Percentiles rank a stretch among this genome's conserved stretches.
Evolutionary conservation across 306 rosid species (phyloP).

Genomic region (Acacia crassicarpa): DNA sequence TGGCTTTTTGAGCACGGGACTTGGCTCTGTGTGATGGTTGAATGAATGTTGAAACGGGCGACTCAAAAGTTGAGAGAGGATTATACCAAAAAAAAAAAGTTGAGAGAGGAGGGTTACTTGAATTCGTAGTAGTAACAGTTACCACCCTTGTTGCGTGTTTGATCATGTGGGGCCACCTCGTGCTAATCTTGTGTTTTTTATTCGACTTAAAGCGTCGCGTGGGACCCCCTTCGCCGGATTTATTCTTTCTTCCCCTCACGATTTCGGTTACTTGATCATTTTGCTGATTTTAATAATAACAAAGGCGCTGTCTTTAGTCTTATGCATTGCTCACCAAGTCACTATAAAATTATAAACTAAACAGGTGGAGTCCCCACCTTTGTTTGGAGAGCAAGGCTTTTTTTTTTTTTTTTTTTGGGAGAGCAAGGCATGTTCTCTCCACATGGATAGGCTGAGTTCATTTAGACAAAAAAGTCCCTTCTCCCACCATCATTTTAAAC

Average conservation of each 20-base stretch:
- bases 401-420: too few relatives aligned
- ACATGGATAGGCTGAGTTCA: too few relatives aligned
- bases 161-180: neutral
- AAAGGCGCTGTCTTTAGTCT: neutral
- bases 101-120: neutral
- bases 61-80: neutral
- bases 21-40: constrained; percentile 34
- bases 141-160: neutral
- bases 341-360: neutral
- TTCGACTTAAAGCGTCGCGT: constrained; percentile 3
- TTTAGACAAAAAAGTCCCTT: too few relatives aligned
- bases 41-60: constrained; percentile 13
- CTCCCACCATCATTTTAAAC: too few relatives aligned
- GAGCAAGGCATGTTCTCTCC: too few relatives aligned
- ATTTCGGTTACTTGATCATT: neutral
- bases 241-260: neutral
- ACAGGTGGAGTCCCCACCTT: neutral
- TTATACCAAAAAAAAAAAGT: too few relatives aligned
- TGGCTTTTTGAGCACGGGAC: constrained; percentile 38
- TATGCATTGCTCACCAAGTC: neutral
- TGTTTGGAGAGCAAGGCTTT: too few relatives aligned
- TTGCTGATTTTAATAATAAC: neutral
- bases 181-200: neutral
- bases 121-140: neutral
- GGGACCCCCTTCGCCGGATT: neutral